Evolutionary conservation across 2,329 filamentous ascomycete genomes (phyloP).

Genomic region (Fusarium multiceps): DNA sequence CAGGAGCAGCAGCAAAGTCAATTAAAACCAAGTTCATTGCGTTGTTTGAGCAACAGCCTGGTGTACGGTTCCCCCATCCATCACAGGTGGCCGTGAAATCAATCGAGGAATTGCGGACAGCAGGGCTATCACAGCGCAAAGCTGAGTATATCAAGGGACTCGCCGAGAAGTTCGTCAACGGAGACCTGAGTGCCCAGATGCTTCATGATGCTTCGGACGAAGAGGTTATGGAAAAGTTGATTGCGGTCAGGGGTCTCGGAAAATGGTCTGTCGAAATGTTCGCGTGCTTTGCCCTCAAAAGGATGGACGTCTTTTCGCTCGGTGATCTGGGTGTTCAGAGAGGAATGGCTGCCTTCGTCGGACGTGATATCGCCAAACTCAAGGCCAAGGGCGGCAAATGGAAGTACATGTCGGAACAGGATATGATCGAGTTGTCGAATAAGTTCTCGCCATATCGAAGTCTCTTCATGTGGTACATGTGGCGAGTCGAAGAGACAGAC

Average conservation of each 20-base stretch:
- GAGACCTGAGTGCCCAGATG: slow-evolving; percentile 80
- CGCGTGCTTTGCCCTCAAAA: slow-evolving; percentile 92
- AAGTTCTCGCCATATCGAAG: slow-evolving; percentile 89
- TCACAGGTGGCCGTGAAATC: slow-evolving; percentile 73
- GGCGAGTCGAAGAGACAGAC: slow-evolving; percentile 85
- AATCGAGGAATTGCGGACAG: slow-evolving; percentile 78
- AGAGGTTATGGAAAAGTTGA: slow-evolving; percentile 83
- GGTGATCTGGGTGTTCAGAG: slow-evolving; percentile 95
- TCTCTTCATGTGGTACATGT: slow-evolving; percentile 99
- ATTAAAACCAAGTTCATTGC: slow-evolving; percentile 88
- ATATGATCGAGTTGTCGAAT: slow-evolving; percentile 86
- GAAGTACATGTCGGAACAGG: slow-evolving; percentile 96
- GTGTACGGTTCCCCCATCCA: slow-evolving; percentile 76
- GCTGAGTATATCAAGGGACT: slow-evolving; percentile 93
- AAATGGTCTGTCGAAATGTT: slow-evolving; percentile 98
- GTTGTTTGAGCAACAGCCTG: slow-evolving; percentile 67
- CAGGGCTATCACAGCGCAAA: slow-evolving; percentile 92
- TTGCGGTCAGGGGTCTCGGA: slow-evolving; percentile 87
- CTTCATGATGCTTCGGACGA: slow-evolving; percentile 85
- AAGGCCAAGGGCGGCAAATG: slow-evolving; percentile 88
- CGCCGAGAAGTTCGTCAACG: slow-evolving; percentile 80
- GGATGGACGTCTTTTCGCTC: slow-evolving; percentile 91
- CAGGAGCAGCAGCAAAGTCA: slow-evolving; percentile 86
- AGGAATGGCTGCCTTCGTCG: slow-evolving; percentile 89
- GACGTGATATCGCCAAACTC: slow-evolving; percentile 84